Base-by-base conservation (phyloP, 1,284 basidiomycete genomes). In the Trichosporon ovoides region DNA sequence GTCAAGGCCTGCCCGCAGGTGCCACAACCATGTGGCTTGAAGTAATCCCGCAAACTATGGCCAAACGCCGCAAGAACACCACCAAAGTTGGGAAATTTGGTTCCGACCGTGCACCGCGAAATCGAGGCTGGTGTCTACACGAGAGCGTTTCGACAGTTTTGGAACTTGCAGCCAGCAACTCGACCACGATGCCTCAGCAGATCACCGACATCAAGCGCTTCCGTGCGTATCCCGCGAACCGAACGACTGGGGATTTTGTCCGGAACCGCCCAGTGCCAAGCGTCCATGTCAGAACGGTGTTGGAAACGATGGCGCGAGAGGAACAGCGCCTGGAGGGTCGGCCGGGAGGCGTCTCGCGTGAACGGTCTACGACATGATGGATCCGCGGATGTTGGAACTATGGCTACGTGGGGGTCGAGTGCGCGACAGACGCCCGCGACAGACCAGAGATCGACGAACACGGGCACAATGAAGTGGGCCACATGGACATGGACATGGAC, bases 151-250 rank as follows among this genome's bases (percentile, higher is more conserved):
- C 31, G 40, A 37, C 46, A 24, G 49, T 40, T 14, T 38, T 59
- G 18, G 52, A 48, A 33, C 22, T 28, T 48, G 35, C 56, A 38
- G 38, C 52, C 52, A 37, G 34, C 40, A 20, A 35, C 31, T 33
- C 46, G 36, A 50, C 24, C 38, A 33, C 46, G 10, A 76, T 97
- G 95, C 94, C 95, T 65, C 91, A 96, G 83, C 91, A 98, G 86
- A 87, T 98, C 81, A 84, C 85, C 73, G 95, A 98, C 81, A 98
- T 98, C 84, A 98, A 98, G 84, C 83, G 91, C 79, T 98, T 98
- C 84, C 89, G 54, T 48, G 43, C 38, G 43, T 48, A 48, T 48
- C 22, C 28, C 28, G 4, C 5, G 5, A 31, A 19, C 16, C 24
- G 28, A 48, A 14, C 20, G 43, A 48, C 43, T 24, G 43, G 13